Base-by-base conservation (phyloP, 306 rosid species). In the Lagenaria siceraria region DNA sequence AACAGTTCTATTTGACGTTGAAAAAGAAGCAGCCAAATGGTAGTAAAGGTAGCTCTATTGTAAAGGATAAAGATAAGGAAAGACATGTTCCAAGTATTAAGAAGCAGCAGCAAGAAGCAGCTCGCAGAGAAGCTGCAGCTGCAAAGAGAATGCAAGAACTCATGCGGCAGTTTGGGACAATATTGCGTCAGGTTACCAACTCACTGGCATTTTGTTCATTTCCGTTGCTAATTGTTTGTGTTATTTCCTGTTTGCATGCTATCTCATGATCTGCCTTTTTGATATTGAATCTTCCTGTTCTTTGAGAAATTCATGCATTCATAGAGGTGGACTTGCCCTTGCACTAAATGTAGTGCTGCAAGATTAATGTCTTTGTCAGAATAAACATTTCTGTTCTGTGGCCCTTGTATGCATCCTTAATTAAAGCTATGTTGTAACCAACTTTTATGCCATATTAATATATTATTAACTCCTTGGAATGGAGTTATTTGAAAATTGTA, bases 101-200 rank as follows among this genome's bases (percentile, higher is more conserved):
- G 85, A 93, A 85, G 91, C 96, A 90, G 78, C 91, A 87, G 55
- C 93, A 84, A 74, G 97, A 93, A 10, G 91, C 91, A 76, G 78
- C 92, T 24, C 89, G 82, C 40, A 89, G 93, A 85, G 96, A 91
- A 85, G 90, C 85, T 4, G 97, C 89, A 80, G 87, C 97, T 77
- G 74, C 87, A 27, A 91, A 93, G 90, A 87, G 98, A 89, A 89
- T 93, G 97, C 97, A 87, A 79, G 98, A 93, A 73, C 93, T 93
- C 33, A 91, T 91, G 82, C 96, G 97, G 74, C 97, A 91, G 22
- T 89, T 88, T 38, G 94, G 98, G 80, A 81, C 96, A 60, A 90
- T 93, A 79, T 83, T 93, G 84, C 90, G 88, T 63, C 98, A 91
- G 96, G 98, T 74, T 81, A 80, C 82, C 24, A 29, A 48, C 77